A percentile compares a stretch with the other conserved stretches of the same genome.
Evolutionary conservation across 768 basidiomycete species (phyloP).

Genomic region (Clitopilus passeckerianus): DNA sequence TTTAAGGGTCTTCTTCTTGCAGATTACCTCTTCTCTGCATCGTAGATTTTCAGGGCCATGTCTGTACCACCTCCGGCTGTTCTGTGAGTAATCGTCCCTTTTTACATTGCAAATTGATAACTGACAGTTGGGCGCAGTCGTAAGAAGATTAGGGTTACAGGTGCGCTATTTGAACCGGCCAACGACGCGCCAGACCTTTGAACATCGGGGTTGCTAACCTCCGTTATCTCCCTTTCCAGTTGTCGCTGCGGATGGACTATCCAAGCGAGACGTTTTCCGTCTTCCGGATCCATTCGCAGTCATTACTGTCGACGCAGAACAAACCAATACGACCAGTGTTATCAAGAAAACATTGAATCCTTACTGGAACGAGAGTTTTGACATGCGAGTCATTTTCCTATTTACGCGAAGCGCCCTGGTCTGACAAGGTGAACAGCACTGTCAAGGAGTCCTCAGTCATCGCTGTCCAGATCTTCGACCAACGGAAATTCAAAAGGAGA

Average conservation of each 20-base stretch:
- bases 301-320: slow-evolving; percentile 96
- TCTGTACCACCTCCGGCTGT: slow-evolving; percentile 38
- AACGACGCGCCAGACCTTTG: not conserved
- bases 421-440: slow-evolving; percentile 42
- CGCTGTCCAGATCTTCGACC: slow-evolving; percentile 98
- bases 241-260: slow-evolving; percentile 91
- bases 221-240: slow-evolving; percentile 40
- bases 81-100: slow-evolving; percentile 29
- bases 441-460: slow-evolving; percentile 98
- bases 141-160: slow-evolving; percentile 79
- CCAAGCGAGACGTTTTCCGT: slow-evolving; percentile 93
- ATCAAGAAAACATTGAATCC: slow-evolving; percentile 95
- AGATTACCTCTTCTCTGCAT: not conserved
- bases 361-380: slow-evolving; percentile 98
- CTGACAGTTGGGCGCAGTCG: slow-evolving; percentile 25
- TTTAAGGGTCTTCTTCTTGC: not conserved
- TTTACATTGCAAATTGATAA: slow-evolving; percentile 1
- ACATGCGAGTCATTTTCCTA: slow-evolving; percentile 58
- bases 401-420: not conserved
- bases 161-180: slow-evolving; percentile 27
- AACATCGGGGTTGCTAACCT: slow-evolving; percentile 3
- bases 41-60: slow-evolving; percentile 23
- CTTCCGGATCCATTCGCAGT: slow-evolving; percentile 98
- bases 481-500: slow-evolving; percentile 96
- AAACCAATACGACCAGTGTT: slow-evolving; percentile 94